Base-by-base conservation (phyloP, 2,329 filamentous ascomycete species). In the Epichloe festucae region DNA sequence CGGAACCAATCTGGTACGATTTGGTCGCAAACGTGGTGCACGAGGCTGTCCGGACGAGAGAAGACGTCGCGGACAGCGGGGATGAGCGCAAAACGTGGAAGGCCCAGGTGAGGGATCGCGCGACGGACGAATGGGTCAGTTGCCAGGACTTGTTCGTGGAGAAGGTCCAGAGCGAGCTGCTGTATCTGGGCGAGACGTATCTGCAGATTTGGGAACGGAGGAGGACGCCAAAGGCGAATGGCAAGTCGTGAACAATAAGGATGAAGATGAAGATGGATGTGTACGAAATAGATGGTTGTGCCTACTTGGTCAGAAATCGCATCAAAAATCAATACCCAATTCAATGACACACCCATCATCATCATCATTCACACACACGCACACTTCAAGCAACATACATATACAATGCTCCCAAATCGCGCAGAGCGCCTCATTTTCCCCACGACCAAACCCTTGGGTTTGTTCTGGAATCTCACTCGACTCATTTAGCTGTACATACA, bases 81-180 rank as follows among this genome's bases (percentile, higher is more conserved):
- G 90, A 96, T 70, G 87, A 87, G 70, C 73, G 73, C 54, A 94
- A 95, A 66, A 88, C 89, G 12, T 98, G 93, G 90, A 89, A 94
- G 65, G 89, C 89, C 21, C 93, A 98, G 71, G 70, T 98, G 48
- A 77, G 82, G 60, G 87, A 95, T 63, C 85, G 87, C 63, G 84
- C 82, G 23, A 77, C 84, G 21, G 85, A 87, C 36, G 86, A 94
- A 65, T 98, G 93, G 93, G 80, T 94, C 50, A 86, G 94, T 53
- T 85, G 90, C 52, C 93, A 98, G 72, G 93, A 98, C 71, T 66
- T 98, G 58, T 96, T 85, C 65, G 91, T 98, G 6, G 87, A 96
- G 64, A 84, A 84, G 67, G 86, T 93, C 19, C 85, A 91, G 68
- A 87, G 81, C 56, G 91, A 98, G 73, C 78, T 95, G 60, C 66